A percentile compares a stretch with the other conserved stretches of the same genome.
phyloP scores from a whole-genome alignment of 495 filamentous ascomycete genomes.

The Aspergillus ostianus region DNA sequence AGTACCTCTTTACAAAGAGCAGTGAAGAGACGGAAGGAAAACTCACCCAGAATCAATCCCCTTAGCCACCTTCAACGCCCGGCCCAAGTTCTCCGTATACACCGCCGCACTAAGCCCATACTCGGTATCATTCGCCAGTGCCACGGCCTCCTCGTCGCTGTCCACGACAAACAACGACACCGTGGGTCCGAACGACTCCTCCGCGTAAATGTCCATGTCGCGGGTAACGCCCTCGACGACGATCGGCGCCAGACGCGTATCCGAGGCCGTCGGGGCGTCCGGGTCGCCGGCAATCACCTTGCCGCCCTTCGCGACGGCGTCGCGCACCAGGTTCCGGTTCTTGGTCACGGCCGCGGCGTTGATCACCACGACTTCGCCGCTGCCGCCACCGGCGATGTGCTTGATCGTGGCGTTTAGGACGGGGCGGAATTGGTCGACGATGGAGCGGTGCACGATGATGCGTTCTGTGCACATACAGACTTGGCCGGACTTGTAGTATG shows the following conservation, averaged over 20 bases:
- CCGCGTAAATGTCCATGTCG: slow-evolving; percentile 69
- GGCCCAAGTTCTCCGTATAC: slow-evolving; percentile 23
- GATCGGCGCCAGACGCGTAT: slow-evolving; percentile 56
- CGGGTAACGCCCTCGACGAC: slow-evolving; percentile 57
- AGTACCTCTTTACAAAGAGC: no score
- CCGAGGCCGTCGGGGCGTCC: background rate
- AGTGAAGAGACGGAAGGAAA: no score
- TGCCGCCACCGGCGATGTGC: background rate
- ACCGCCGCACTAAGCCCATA: slow-evolving; percentile 34
- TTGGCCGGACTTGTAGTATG: slow-evolving; percentile 53
- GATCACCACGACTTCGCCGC: background rate
- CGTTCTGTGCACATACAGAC: slow-evolving; percentile 83
- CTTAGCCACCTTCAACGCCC: slow-evolving; percentile 27
- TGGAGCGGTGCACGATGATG: slow-evolving; percentile 53
- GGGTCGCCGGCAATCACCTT: background rate
- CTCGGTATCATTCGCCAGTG: slow-evolving; percentile 23
- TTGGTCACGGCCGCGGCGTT: slow-evolving; percentile 4
- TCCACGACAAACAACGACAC: slow-evolving; percentile 37
- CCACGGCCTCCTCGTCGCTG: slow-evolving; percentile 26
- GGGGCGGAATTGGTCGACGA: slow-evolving; percentile 31
- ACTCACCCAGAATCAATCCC: slow-evolving; percentile 13
- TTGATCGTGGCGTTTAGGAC: background rate
- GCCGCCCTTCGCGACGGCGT: slow-evolving; percentile 8
- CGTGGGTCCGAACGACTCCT: slow-evolving; percentile 74
- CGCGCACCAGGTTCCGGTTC: slow-evolving; percentile 3